Base-by-base conservation (phyloP, 1,139 yeast species). In the Kodamaea suecica region DNA sequence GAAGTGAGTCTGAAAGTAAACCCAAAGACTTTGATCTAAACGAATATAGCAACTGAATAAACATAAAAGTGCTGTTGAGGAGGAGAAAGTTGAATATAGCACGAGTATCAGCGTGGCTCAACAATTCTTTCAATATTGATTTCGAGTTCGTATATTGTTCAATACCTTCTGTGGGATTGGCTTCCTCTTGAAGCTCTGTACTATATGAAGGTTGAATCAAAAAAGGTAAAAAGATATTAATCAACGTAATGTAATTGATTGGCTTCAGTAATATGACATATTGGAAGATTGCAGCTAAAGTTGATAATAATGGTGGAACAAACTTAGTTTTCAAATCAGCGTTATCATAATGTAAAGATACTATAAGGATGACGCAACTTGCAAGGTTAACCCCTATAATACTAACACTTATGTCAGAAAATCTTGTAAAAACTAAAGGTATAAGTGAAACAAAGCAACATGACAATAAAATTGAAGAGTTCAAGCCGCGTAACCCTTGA, bases 11-110 rank as follows among this genome's bases (percentile, higher is more conserved):
- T 5, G 96, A 87, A 32, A 94, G 63, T 17, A 94, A 67, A 6
- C 98, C 97, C 27, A 94, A 65, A 0, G 97, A 90, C 52, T 86
- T 90, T 0, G 97, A 88, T 43, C 95, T 71, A 59, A 94, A 84
- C 1, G 97, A 90, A 55, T 94, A 94, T 11, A 90, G 63, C 45
- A 92, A 70, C 60, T 94, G 98, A 29, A 94, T 81, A 51, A 94
- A 77, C 99, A 94, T 94, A 60, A 92, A 94, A 2, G 92, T 76
- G 15, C 95, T 78, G 60, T 94, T 94, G 40, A 94, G 70, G 40
- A 92, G 58, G 33, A 94, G 62, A 51, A 92, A 94, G 42, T 86
- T 84, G 57, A 92, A 90, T 24, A 94, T 94, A 23, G 95, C 88
- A 44, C 85, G 70, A 1, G 97, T 88, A 47, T 88, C 97, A 17